These are phyloP conservation scores for Batrachochytrium dendrobatidis DNA, from an alignment of 371 early-diverging fungal genomes.

Conservation along the genomic window DNA sequence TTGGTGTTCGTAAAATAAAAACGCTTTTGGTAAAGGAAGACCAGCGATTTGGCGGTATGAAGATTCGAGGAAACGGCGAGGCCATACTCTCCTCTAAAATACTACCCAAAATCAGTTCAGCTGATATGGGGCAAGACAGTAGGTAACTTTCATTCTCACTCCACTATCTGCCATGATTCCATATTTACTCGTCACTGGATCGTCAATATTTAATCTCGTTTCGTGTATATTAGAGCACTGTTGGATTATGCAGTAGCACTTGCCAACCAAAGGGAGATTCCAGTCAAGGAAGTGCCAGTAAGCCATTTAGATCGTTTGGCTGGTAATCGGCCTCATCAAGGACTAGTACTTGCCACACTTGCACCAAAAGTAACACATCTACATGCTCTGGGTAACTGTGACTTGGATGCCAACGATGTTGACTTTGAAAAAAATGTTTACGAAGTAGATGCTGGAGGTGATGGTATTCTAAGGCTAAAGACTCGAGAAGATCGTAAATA, in stretches of 20 bases:
- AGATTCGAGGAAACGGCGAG: neutral
- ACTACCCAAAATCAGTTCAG: too few relatives aligned
- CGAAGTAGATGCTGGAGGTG: too few relatives aligned
- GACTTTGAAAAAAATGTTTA: neutral
- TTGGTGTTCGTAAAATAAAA: slow-evolving; percentile 10
- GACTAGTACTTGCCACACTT: slow-evolving; percentile 18
- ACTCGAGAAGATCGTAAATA: slow-evolving; percentile 3
- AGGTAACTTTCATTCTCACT: too few relatives aligned
- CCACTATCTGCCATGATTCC: too few relatives aligned
- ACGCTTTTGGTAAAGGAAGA: slow-evolving; percentile 13
- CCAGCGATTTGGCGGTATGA: neutral
- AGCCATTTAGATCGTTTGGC: slow-evolving; percentile 13
- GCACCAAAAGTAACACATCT: neutral
- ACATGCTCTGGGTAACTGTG: neutral
- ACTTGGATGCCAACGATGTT: neutral
- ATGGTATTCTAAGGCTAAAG: too few relatives aligned
- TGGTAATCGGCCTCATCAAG: slow-evolving; percentile 24
- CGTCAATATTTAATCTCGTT: neutral
- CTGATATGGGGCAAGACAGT: too few relatives aligned
- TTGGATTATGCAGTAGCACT: slow-evolving; percentile 1
- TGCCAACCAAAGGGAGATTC: slow-evolving; percentile 9
- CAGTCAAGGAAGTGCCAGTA: slow-evolving; percentile 6
- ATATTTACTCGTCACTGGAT: neutral
- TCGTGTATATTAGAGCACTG: neutral
- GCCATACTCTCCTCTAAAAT: neutral